Percentiles rank a stretch among this genome's conserved stretches.
phyloP scores from a whole-genome alignment of 805 yeast species.

The Yamadazyma ubonensis region DNA sequence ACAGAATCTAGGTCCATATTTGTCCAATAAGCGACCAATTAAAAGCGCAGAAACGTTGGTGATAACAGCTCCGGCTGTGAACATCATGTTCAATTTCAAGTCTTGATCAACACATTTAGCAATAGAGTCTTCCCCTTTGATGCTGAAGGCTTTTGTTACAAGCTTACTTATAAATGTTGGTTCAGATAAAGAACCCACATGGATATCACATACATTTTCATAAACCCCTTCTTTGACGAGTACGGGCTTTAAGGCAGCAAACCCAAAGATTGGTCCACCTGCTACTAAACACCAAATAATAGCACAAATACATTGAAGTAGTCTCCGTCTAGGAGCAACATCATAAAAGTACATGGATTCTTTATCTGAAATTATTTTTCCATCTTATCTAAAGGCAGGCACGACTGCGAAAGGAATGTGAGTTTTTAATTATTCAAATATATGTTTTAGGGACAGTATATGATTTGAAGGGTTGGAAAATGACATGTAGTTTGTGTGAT shows the following conservation, averaged over 20 bases:
- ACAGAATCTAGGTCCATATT: conserved; percentile 52
- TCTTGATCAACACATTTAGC: conserved; percentile 54
- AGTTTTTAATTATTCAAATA: neutral
- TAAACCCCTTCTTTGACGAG: conserved; percentile 50
- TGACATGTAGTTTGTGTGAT: too few species aligned
- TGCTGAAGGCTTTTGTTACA: conserved; percentile 10
- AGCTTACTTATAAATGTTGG: conserved; percentile 17
- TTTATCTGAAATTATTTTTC: neutral
- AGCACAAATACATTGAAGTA: conserved; percentile 48
- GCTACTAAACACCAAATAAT: conserved; percentile 54
- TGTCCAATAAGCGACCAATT: conserved; percentile 50
- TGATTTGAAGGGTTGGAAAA: too few species aligned
- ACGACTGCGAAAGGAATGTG: neutral
- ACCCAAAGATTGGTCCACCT: conserved; percentile 60
- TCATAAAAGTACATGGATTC: conserved; percentile 14
- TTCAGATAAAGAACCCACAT: conserved; percentile 9
- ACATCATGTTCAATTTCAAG: conserved; percentile 55
- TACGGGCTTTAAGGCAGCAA: conserved; percentile 58
- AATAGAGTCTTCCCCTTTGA: conserved; percentile 20
- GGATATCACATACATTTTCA: conserved; percentile 36
- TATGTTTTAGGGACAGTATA: too few species aligned
- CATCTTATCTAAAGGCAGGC: conserved; percentile 4
- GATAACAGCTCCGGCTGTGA: conserved; percentile 55
- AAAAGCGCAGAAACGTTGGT: conserved; percentile 54
- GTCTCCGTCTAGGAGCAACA: conserved; percentile 12